phyloP scores from a whole-genome alignment of 2,329 filamentous ascomycete species.

The Ophiostoma novo-ulmi region DNA sequence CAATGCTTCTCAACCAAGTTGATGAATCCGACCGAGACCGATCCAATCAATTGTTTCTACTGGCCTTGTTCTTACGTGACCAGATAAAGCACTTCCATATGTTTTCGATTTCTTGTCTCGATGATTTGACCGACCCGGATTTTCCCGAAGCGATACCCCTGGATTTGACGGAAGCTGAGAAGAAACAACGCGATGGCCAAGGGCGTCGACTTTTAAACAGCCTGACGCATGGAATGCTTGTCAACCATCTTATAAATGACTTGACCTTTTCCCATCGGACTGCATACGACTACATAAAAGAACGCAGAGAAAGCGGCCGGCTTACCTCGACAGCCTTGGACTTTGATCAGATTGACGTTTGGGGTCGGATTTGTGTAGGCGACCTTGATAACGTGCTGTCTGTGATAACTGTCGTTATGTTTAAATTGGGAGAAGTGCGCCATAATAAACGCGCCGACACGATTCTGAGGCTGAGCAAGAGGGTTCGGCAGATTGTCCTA shows the following conservation, averaged over 20 bases:
- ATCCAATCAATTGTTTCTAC: background rate
- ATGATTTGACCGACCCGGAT: background rate
- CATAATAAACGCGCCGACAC: background rate
- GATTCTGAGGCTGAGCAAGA: background rate
- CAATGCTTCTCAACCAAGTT: background rate
- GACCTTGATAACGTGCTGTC: no score
- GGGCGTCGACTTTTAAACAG: background rate
- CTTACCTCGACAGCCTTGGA: background rate
- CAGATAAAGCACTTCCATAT: background rate
- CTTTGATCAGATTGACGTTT: background rate
- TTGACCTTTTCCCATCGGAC: background rate
- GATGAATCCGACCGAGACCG: background rate
- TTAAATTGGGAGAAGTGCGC: no score
- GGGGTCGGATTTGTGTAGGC: background rate
- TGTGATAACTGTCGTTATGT: no score
- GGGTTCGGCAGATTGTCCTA: background rate
- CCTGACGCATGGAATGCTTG: background rate
- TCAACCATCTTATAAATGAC: background rate
- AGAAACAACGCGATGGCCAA: background rate
- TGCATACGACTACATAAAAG: background rate
- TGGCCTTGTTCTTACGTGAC: background rate
- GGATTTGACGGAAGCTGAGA: background rate
- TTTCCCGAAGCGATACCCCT: background rate
- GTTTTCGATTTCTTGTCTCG: background rate
- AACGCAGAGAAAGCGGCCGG: background rate